Evolutionary conservation across 306 rosid species (phyloP).

Genomic region (Vigna nakashimae): DNA sequence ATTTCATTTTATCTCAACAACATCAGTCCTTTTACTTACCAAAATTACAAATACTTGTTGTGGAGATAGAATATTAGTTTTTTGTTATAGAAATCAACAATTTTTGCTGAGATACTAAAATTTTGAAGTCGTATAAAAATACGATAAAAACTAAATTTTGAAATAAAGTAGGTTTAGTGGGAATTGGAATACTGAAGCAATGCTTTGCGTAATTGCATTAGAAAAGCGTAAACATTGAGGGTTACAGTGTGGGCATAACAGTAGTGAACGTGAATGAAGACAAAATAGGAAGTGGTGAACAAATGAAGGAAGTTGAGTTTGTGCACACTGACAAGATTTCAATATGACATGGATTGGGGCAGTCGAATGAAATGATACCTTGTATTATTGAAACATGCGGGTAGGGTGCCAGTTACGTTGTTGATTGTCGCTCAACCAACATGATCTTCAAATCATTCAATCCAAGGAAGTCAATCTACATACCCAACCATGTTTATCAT

Average conservation of each 20-base stretch:
- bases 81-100: not conserved
- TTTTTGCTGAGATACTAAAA: not conserved
- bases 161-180: not conserved
- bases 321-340: constrained; percentile 31
- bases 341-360: not conserved
- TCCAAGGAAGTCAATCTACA: constrained; percentile 15
- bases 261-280: not conserved
- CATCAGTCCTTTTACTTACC: not conserved
- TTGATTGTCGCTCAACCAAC: constrained; percentile 43
- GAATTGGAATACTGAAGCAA: constrained; percentile 1
- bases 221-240: not conserved
- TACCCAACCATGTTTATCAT: constrained; percentile 21
- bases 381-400: constrained; percentile 15
- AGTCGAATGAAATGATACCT: constrained; percentile 13
- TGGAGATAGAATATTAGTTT: not conserved
- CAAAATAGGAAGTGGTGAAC: not conserved
- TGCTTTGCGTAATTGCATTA: not conserved
- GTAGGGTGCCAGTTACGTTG: not conserved
- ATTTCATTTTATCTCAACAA: not conserved
- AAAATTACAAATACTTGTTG: not conserved
- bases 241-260: not conserved
- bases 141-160: not conserved
- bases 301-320: constrained; percentile 17
- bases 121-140: not conserved
- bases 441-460: constrained; percentile 37